A percentile compares a stretch with the other conserved stretches of the same genome.
Conservation (phyloP, 495 filamentous ascomycete genomes). For the Lentithecium fluviatile region DNA sequence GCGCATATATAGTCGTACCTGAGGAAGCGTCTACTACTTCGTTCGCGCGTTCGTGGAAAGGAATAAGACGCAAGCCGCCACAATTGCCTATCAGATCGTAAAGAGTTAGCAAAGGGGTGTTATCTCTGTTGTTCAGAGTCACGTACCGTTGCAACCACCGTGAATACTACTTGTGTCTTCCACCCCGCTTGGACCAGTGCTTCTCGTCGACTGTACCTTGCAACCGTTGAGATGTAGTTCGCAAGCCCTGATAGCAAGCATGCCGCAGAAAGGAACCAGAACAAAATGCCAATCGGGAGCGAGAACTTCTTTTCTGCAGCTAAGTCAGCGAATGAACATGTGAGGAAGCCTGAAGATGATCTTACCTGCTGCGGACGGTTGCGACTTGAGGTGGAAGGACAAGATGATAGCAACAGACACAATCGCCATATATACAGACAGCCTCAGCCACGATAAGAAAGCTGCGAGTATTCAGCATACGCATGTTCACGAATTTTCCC, state of each 20-base stretch:
- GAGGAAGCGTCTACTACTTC: conserved; percentile 2
- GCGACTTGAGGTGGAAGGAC: conserved; percentile 82
- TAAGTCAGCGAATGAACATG: not conserved
- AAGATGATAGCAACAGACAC: conserved; percentile 86
- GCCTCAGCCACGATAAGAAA: conserved; percentile 91
- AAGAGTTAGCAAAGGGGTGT: no score
- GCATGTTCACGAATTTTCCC: not conserved
- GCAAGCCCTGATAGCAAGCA: conserved; percentile 74
- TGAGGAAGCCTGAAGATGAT: not conserved
- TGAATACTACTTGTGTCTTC: conserved; percentile 86
- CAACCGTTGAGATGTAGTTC: conserved; percentile 88
- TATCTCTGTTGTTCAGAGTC: no score
- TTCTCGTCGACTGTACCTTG: conserved; percentile 69
- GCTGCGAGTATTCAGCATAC: conserved; percentile 43
- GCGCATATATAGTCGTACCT: no score
- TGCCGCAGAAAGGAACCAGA: conserved; percentile 76
- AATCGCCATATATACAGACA: conserved; percentile 86
- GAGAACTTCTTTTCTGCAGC: conserved; percentile 67
- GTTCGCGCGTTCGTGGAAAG: conserved; percentile 52
- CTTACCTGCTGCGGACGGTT: conserved; percentile 57
- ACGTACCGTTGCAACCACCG: conserved; percentile 59
- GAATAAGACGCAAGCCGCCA: conserved; percentile 74
- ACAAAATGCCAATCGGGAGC: conserved; percentile 79
- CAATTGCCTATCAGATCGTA: conserved; percentile 52
- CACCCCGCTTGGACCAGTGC: conserved; percentile 92